phyloP scores from a whole-genome alignment of 495 filamentous ascomycete genomes.

The Hypomontagnella monticulosa region DNA sequence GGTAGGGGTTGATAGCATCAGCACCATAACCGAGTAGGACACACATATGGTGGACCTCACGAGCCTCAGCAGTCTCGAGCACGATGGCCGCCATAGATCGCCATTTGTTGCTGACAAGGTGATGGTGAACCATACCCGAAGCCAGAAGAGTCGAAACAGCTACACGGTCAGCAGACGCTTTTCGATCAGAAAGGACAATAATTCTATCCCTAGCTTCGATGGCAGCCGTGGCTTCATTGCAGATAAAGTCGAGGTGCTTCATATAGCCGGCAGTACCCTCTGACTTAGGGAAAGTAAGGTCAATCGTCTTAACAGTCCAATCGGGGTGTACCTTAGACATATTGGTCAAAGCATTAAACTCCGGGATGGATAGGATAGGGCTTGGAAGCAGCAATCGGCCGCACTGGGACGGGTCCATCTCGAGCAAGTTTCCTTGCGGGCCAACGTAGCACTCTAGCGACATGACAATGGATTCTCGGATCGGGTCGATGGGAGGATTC shows the following conservation, averaged over 20 bases:
- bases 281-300: conserved; percentile 92
- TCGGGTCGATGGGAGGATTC: conserved; percentile 98
- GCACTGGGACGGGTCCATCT: conserved; percentile 93
- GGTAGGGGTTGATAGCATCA: conserved; percentile 96
- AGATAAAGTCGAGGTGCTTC: conserved; percentile 89
- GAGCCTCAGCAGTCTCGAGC: conserved; percentile 94
- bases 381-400: conserved; percentile 86
- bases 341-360: conserved; percentile 90
- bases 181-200: conserved; percentile 90
- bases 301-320: conserved; percentile 94
- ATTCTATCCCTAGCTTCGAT: conserved; percentile 87
- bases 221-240: conserved; percentile 83
- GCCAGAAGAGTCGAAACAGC: conserved; percentile 89
- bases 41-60: conserved; percentile 99
- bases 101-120: conserved; percentile 97
- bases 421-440: conserved; percentile 95
- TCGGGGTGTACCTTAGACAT: conserved; percentile 77
- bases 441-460: conserved; percentile 97
- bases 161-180: conserved; percentile 83
- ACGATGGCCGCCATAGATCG: conserved; percentile 87
- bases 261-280: conserved; percentile 89
- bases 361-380: conserved; percentile 88
- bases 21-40: conserved; percentile 96
- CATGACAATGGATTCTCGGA: conserved; percentile 99
- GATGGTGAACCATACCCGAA: conserved; percentile 95